Base-by-base conservation (phyloP, 495 filamentous ascomycete species). In the Pseudomonodictys pantanalensis region DNA sequence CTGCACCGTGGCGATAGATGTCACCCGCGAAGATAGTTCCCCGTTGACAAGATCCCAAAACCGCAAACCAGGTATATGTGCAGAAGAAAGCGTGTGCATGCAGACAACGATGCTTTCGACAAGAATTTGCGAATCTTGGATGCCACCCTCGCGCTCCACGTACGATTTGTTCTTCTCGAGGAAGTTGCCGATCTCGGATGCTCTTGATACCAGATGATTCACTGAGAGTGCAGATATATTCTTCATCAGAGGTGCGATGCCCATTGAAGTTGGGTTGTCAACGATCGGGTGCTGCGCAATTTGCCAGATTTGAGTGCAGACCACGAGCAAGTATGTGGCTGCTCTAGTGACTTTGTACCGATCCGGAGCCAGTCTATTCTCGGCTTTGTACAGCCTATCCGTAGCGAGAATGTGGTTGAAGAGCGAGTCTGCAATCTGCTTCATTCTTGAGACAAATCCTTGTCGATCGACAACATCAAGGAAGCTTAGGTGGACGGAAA, bases 81-180 rank as follows among this genome's bases (percentile, higher is more conserved):
- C 77, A 28, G 72, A 74, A 30, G 76, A 73, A 9, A 90, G 71
- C 0, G 86, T 71, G 45, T 88, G 81, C 44, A 84, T 81, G 6
- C 83, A 65, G 49, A 90, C 72, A 29, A 92, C 81, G 72, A 89
- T 86, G 33, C 82, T 79, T 58, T 91, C 83, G 24, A 84, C 76
- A 2, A 77, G 58, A 43, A 76, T 74, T 24, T 83, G 76, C 10
- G 84, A 77, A 12, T 80, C 75, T 23, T 77, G 77, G 51, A 96
- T 86, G 0, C 88, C 90, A 33, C 72, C 77, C 51, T 92, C 89
- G 18, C 83, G 76, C 35, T 74, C 72, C 2, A 78, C 66, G 26
- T 72, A 65, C 4, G 69, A 73, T 57, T 85, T 81, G 42, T 86
- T 79, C 20, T 85, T 78, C 20, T 84, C 78, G 52, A 90, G 83